These are phyloP conservation scores for Picea engelmannii DNA, from an alignment of 83 land plant genomes.

Conservation along the genomic window DNA sequence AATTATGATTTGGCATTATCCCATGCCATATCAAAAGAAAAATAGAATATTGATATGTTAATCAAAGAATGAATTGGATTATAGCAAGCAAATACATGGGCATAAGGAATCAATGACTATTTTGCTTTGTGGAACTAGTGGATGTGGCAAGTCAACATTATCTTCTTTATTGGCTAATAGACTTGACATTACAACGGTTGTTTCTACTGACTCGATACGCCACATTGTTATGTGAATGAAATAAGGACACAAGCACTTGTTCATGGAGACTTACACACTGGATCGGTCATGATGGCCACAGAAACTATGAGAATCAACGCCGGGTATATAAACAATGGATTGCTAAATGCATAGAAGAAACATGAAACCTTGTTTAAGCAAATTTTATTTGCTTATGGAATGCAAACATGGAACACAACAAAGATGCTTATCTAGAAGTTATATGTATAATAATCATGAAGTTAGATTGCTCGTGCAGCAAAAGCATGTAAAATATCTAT, in stretches of 20 bases:
- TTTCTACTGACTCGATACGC: too few relatives aligned
- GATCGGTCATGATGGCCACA: constrained; percentile 97
- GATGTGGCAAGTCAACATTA: too few relatives aligned
- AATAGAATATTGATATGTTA: too few relatives aligned
- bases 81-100: too few relatives aligned
- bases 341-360: constrained; percentile 45
- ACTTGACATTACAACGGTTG: too few relatives aligned
- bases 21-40: too few relatives aligned
- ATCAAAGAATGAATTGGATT: too few relatives aligned
- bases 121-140: too few relatives aligned
- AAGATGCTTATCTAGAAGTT: constrained; percentile 85
- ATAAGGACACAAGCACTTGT: constrained; percentile 84
- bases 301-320: constrained; percentile 55
- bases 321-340: constrained; percentile 93
- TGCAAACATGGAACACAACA: constrained; percentile 56
- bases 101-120: too few relatives aligned
- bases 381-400: constrained; percentile 82
- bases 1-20: too few relatives aligned
- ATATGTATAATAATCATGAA: constrained; percentile 63
- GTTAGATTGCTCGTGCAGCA: constrained; percentile 51
- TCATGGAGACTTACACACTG: constrained; percentile 97
- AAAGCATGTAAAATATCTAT: constrained; percentile 67
- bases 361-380: constrained; percentile 27
- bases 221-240: too few relatives aligned
- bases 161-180: too few relatives aligned